phyloP scores from a whole-genome alignment of 805 yeast species.

The Yamadazyma ubonensis region DNA sequence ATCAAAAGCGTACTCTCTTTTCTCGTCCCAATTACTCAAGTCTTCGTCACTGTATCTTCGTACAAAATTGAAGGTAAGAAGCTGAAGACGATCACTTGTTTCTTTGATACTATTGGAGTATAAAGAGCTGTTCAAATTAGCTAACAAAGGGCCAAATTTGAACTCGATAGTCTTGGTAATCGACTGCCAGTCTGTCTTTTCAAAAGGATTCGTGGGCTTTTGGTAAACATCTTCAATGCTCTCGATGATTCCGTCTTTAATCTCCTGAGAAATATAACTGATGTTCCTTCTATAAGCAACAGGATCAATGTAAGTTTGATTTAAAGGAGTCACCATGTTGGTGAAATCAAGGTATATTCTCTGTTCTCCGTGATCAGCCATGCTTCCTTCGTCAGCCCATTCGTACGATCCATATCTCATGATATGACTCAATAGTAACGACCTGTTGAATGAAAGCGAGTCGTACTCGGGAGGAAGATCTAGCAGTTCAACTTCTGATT shows the following conservation, averaged over 20 bases:
- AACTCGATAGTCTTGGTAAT: conserved; percentile 46
- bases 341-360: conserved; percentile 53
- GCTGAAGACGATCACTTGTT: conserved; percentile 37
- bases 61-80: conserved; percentile 43
- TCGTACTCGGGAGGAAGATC: neutral
- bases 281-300: conserved; percentile 48
- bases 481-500: neutral
- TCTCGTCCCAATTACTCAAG: conserved; percentile 11
- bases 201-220: conserved; percentile 35
- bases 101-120: conserved; percentile 2
- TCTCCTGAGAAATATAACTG: conserved; percentile 17
- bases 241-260: conserved; percentile 31
- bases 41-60: conserved; percentile 40
- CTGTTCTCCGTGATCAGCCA: conserved; percentile 48
- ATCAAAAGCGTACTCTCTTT: conserved; percentile 24
- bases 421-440: conserved; percentile 13
- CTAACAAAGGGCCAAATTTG: conserved; percentile 54
- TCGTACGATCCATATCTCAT: conserved; percentile 36
- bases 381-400: conserved; percentile 44
- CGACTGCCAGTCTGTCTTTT: conserved; percentile 49
- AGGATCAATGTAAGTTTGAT: conserved; percentile 47
- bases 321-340: conserved; percentile 52
- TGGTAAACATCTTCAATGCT: conserved; percentile 31
- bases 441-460: conserved; percentile 9
- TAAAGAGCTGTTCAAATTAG: conserved; percentile 40